phyloP scores from a whole-genome alignment of 345 rosid genomes.

The Arabis alpina region DNA sequence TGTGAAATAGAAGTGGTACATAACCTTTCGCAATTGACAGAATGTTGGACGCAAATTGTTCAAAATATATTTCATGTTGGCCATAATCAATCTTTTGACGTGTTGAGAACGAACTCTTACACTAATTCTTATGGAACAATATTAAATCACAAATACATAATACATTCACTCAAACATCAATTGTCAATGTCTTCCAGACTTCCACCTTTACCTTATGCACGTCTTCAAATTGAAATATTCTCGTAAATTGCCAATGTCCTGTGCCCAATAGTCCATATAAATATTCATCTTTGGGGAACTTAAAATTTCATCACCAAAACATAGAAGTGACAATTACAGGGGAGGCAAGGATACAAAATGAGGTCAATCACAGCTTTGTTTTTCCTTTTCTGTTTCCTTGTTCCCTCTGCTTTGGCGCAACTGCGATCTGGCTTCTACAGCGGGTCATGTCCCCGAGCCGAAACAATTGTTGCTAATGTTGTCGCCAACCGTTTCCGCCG shows the following conservation, averaged over 20 bases:
- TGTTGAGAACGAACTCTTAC: constrained; percentile 22
- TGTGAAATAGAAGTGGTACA: too few species aligned
- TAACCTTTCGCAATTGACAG: too few species aligned
- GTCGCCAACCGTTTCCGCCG: constrained; percentile 49
- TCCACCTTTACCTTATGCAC: too few species aligned
- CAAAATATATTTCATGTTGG: constrained; percentile 30
- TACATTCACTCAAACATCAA: too few species aligned
- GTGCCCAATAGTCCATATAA: constrained; percentile 12
- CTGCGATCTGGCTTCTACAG: constrained; percentile 59
- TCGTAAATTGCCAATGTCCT: constrained; percentile 4
- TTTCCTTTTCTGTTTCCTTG: constrained; percentile 35
- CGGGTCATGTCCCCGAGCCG: constrained; percentile 62
- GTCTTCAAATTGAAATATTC: neutral
- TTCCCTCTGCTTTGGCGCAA: constrained; percentile 50
- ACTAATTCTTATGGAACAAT: neutral
- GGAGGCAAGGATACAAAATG: neutral
- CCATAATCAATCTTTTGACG: constrained; percentile 25
- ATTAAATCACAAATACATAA: constrained; percentile 2
- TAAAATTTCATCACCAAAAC: constrained; percentile 18
- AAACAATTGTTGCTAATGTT: constrained; percentile 52
- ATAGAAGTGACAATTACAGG: too few species aligned
- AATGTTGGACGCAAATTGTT: neutral
- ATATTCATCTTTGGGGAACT: constrained; percentile 9
- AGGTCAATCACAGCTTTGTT: constrained; percentile 32
- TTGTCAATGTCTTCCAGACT: too few species aligned